Percentiles rank a stretch among this genome's conserved stretches.
Evolutionary conservation across 257 asterid genomes (phyloP).

Genomic region (Avicennia marina): DNA sequence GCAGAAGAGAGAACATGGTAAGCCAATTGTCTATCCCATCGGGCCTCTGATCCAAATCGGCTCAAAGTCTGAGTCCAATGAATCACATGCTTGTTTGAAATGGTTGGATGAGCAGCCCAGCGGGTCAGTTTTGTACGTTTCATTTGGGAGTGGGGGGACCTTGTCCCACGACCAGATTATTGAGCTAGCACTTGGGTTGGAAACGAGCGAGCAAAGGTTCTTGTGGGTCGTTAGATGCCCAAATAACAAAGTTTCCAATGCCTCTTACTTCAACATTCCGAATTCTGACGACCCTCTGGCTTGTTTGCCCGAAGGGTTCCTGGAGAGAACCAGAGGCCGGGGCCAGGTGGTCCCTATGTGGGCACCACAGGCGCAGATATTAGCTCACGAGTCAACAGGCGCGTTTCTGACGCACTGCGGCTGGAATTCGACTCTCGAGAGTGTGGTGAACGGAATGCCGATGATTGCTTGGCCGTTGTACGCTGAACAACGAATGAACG

Average conservation of each 20-base stretch:
- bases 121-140: slow-evolving; percentile 9
- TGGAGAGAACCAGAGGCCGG: neutral
- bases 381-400: neutral
- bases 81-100: neutral
- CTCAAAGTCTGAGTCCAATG: neutral
- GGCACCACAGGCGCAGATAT: neutral
- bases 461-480: slow-evolving; percentile 79
- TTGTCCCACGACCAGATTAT: slow-evolving; percentile 3
- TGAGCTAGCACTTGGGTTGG: slow-evolving; percentile 3
- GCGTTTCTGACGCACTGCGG: slow-evolving; percentile 9
- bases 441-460: slow-evolving; percentile 13
- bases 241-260: neutral
- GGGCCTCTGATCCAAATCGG: neutral
- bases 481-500: slow-evolving; percentile 78
- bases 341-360: neutral
- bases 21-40: neutral
- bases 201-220: slow-evolving; percentile 9
- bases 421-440: slow-evolving; percentile 2
- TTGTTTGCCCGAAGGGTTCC: neutral
- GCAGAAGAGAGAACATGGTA: neutral
- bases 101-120: slow-evolving; percentile 11
- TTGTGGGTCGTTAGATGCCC: slow-evolving; percentile 12
- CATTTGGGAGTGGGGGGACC: slow-evolving; percentile 10
- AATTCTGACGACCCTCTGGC: slow-evolving; percentile 4
- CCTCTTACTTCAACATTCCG: neutral